Evolutionary conservation across 2,329 filamentous ascomycete genomes (phyloP), one percentile per base, ranked within the genome.

Genomic region (Capronia coronata): DNA sequence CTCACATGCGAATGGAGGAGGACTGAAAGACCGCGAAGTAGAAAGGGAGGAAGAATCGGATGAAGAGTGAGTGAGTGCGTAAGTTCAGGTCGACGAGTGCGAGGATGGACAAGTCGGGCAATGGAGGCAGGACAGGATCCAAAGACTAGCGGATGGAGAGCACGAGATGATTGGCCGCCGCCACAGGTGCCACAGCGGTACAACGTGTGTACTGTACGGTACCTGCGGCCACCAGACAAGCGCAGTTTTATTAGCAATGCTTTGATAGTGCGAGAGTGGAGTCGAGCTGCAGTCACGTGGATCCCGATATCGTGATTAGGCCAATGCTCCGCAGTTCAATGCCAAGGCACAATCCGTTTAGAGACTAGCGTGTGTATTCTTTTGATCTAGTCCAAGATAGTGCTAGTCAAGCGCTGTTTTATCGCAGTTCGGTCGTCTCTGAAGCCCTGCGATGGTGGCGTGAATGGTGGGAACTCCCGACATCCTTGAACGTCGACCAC

Each of bases 11-110:
- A 43, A n/a, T 29, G 23, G 5, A 6, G 6, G 19, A 50, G 27
- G 59, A 42, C 54, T 56, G 34, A 59, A 58, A 29, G 53, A 49
- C 56, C 58, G 43, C 27, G 40, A 50, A 46, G 51, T 43, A 48
- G 52, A 39, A 46, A 54, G 43, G 45, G 48, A 52, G 38, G 43
- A 50, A 57, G 43, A 14, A 46, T 27, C 19, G 35, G 38, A n/a
- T 11, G 38, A 39, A 32, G 10, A 35, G 21, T 43, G 27, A 3
- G 29, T 32, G n/a, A 43, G 21, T 37, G 38, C n/a, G 29, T 32
- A 18, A 21, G 42, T 19, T 19, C n/a, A 39, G 46, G 43, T 42
- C 21, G 40, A 44, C 43, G 19, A 30, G 46, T 29, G 23, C 29
- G 27, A 35, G 34, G 34, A 37, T 37, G 34, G 18, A 37, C 19